Evolutionary conservation across 2,329 filamentous ascomycete genomes (phyloP).

Genomic region (Colletotrichum orchidophilum): DNA sequence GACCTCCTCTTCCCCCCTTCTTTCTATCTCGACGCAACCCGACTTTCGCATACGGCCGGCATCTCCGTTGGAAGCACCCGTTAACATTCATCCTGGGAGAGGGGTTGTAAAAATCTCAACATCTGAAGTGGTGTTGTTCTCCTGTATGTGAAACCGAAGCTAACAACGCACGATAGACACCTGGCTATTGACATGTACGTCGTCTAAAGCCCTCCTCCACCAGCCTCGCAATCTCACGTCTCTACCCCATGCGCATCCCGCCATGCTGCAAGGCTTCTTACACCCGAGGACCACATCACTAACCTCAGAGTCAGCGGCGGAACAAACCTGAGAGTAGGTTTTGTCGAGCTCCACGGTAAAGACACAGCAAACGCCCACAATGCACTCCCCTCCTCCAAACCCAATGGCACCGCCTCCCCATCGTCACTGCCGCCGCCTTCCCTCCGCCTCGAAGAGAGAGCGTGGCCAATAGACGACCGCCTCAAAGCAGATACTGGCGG

Average conservation of each 20-base stretch:
- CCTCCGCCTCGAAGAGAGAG: conserved; percentile 70
- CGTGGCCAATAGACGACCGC: conserved; percentile 78
- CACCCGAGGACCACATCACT: not conserved
- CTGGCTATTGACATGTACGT: conserved; percentile 73
- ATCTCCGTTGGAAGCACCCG: not conserved
- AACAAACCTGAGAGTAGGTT: conserved; percentile 74
- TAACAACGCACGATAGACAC: conserved; percentile 52
- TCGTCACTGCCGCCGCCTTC: conserved; percentile 48
- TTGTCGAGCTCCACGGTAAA: conserved; percentile 66
- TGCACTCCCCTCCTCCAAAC: not conserved
- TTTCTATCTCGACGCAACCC: not conserved
- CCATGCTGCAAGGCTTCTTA: not conserved
- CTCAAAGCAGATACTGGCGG: conserved; percentile 70
- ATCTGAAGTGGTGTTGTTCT: not conserved
- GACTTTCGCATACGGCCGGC: not conserved
- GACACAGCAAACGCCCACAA: conserved; percentile 30
- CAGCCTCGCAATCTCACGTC: not conserved
- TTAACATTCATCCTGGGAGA: not conserved
- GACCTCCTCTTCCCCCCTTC: not conserved
- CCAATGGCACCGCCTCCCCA: conserved; percentile 35
- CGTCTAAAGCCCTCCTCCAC: conserved; percentile 2
- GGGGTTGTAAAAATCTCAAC: not conserved
- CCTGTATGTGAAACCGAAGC: not conserved
- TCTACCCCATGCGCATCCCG: not conserved
- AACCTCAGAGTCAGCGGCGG: conserved; percentile 62